phyloP scores from a whole-genome alignment of 306 rosid genomes.

The Aeschynomene evenia region DNA sequence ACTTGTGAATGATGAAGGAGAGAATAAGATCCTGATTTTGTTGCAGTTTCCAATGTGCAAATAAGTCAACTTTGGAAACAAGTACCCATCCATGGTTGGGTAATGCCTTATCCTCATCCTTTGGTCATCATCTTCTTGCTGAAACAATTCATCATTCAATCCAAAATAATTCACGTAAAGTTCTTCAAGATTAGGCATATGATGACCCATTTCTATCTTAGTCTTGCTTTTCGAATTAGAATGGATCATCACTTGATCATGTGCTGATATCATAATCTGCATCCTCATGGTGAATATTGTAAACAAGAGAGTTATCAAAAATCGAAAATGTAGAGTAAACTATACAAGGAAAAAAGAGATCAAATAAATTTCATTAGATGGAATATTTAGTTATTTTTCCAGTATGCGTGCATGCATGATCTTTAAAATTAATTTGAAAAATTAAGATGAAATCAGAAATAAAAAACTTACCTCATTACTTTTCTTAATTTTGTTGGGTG shows the following conservation, averaged over 20 bases:
- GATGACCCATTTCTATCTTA: not conserved
- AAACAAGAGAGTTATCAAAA: too few relatives aligned
- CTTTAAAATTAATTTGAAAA: too few relatives aligned
- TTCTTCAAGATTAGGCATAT: not conserved
- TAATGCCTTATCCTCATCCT: not conserved
- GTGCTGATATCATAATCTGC: not conserved
- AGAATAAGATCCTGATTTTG: not conserved
- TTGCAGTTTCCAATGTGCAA: not conserved
- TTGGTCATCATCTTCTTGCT: not conserved
- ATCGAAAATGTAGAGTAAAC: too few relatives aligned
- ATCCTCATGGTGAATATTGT: not conserved
- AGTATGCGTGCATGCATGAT: too few relatives aligned
- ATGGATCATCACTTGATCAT: not conserved
- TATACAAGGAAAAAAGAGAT: not conserved
- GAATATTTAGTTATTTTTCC: too few relatives aligned
- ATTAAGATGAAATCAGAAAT: too few relatives aligned
- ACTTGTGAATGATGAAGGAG: not conserved
- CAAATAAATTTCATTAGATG: not conserved
- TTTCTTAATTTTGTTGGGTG: too few relatives aligned
- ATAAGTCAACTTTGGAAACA: slow-evolving; percentile 3
- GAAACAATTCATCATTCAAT: not conserved
- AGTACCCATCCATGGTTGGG: not conserved
- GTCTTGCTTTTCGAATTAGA: not conserved
- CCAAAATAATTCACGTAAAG: not conserved
- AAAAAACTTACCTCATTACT: not conserved